Evolutionary conservation across 805 yeast species (phyloP).

Genomic region (Saturnispora saitoi): DNA sequence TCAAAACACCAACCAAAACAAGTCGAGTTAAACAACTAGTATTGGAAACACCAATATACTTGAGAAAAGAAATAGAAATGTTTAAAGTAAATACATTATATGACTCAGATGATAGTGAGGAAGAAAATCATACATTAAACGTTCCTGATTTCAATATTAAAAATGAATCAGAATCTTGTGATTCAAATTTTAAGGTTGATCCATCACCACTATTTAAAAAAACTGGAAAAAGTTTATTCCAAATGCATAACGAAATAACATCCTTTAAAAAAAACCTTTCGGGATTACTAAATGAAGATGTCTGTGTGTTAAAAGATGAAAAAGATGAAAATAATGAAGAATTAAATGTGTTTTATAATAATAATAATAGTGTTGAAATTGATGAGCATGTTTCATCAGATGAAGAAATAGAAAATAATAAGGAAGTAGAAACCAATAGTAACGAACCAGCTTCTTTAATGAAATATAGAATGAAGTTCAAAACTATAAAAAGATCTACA

Average conservation of each 20-base stretch:
- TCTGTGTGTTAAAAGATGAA: background rate
- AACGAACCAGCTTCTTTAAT: slow-evolving; percentile 8
- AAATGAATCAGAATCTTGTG: background rate
- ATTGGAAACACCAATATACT: background rate
- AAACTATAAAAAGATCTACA: slow-evolving; percentile 46
- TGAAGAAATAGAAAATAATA: slow-evolving; percentile 2
- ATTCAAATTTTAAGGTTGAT: background rate
- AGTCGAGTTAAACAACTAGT: background rate
- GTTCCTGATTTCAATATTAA: background rate
- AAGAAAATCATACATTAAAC: background rate
- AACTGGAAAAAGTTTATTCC: slow-evolving; percentile 10
- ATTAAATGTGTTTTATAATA: slow-evolving; percentile 26
- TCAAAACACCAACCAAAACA: slow-evolving; percentile 13
- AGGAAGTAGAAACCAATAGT: slow-evolving; percentile 12
- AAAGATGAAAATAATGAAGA: background rate
- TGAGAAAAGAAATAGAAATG: background rate
- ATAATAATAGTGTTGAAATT: slow-evolving; percentile 7
- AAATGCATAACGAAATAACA: slow-evolving; percentile 7
- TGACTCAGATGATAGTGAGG: background rate
- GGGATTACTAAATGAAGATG: slow-evolving; percentile 5
- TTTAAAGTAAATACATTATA: background rate
- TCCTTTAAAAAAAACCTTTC: slow-evolving; percentile 9
- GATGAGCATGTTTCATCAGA: slow-evolving; percentile 9
- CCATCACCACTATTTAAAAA: slow-evolving; percentile 11
- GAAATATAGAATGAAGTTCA: slow-evolving; percentile 15